phyloP scores from a whole-genome alignment of 441 rosid genomes.

The Heliophila coronopifolia region DNA sequence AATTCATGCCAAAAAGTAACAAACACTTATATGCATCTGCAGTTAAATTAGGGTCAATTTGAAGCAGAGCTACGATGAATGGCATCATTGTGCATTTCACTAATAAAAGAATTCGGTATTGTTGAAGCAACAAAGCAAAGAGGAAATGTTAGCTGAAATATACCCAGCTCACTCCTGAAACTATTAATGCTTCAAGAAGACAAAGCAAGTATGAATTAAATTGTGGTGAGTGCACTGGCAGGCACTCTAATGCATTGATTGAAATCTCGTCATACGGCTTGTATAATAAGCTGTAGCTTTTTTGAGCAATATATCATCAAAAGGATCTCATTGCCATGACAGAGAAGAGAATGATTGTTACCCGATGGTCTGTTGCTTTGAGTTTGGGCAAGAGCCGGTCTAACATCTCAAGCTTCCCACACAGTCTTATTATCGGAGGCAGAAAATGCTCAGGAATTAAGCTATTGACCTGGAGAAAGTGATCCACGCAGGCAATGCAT shows the following conservation, averaged over 20 bases:
- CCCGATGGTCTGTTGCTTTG: conserved; percentile 92
- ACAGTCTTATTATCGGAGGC: conserved; percentile 72
- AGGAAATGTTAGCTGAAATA: not conserved
- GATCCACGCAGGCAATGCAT: conserved; percentile 5
- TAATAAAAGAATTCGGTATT: not conserved
- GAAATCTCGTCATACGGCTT: not conserved
- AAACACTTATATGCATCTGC: conserved; percentile 5
- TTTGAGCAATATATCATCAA: not conserved
- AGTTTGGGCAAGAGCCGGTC: conserved; percentile 84
- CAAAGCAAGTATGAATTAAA: no score
- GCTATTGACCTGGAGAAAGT: conserved; percentile 52
- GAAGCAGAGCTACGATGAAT: not conserved
- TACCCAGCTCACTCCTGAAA: not conserved
- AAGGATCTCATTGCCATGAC: not conserved
- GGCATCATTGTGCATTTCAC: not conserved
- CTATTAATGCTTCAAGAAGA: not conserved
- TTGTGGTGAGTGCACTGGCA: no score
- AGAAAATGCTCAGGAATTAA: conserved; percentile 75
- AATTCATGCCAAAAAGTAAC: not conserved
- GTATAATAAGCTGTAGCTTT: not conserved
- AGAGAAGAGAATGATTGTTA: conserved; percentile 23
- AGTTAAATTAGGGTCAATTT: not conserved
- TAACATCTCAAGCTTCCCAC: conserved; percentile 98
- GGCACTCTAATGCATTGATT: not conserved
- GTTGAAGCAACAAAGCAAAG: not conserved